Base-by-base conservation (phyloP, 352 stramenopile genomes). In the Halophytophthora polymorphica region DNA sequence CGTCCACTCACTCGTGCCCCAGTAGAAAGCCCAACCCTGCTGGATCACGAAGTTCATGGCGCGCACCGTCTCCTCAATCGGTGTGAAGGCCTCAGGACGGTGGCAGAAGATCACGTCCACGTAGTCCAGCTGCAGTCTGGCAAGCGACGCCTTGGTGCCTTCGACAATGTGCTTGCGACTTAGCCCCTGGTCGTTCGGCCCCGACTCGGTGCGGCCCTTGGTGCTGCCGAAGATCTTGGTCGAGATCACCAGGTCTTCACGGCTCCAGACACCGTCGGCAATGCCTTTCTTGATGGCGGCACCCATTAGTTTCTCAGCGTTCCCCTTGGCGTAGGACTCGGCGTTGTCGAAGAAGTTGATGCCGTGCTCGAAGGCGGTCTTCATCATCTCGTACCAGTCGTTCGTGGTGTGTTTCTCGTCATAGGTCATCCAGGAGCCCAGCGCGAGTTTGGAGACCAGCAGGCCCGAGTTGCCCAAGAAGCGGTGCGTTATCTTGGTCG, bases 101-200 rank as follows among this genome's bases (percentile, higher is more conserved):
- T 84, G 73, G 47, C 66, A 71, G 39, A 76, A 84, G 48, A 80
- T 61, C 1, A 84, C 31, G 44, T 84, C 73, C 11, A 84, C 68
- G 35, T 74, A 77, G 13, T 73, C 57, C 23, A 66, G 48, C 11
- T 58, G 61, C 12, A 82, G 36, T 10, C 66, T 59, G 42, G 65
- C 54, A 12, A 84, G 45, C 33, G 66, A 69, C 0, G 61, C 28
- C 34, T 70, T 73, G 51, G 71, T 63, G 29, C 66, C 67, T 28
- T 75, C 62, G n/a, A 70, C 56, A 44, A 84, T 65, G 37, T 72
- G 47, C 52, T 71, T 73, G 45, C 62, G 52, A 21, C 50, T 75
- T 14, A 68, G 25, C 21, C 61, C 51, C 19, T 56, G 22, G 33
- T 33, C 28, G 40, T 67, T 71, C 5, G 53, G 58, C 3, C 56